Evolutionary conservation across 441 rosid genomes (phyloP).

Genomic region (Pelargonium citronellum): DNA sequence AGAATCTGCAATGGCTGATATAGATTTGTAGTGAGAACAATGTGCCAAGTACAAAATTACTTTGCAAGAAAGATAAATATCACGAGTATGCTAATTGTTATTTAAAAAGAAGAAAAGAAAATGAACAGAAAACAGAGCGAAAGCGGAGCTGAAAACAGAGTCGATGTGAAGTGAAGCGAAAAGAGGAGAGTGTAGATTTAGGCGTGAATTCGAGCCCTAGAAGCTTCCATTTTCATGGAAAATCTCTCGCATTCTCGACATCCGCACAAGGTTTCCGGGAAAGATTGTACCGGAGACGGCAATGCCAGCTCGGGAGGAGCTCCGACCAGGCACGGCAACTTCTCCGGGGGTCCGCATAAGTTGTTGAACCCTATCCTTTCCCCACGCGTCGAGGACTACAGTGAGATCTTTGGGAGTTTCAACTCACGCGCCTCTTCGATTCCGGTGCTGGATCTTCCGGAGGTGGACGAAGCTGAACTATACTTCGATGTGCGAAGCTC

Average conservation of each 20-base stretch:
- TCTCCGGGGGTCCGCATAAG: too few relatives aligned
- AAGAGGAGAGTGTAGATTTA: neutral
- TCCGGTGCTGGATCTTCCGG: conserved; percentile 1
- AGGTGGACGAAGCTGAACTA: neutral
- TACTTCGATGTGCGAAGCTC: neutral
- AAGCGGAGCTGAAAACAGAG: too few relatives aligned
- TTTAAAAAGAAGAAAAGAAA: too few relatives aligned
- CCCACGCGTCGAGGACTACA: neutral
- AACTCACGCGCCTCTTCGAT: neutral
- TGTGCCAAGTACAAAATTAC: too few relatives aligned
- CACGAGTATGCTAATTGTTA: too few relatives aligned
- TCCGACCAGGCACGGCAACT: too few relatives aligned
- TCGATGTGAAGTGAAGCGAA: too few relatives aligned
- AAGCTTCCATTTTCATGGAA: neutral
- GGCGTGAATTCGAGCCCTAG: neutral
- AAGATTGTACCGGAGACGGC: neutral
- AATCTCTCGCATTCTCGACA: neutral
- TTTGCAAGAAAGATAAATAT: too few relatives aligned
- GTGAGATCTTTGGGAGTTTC: conserved; percentile 1
- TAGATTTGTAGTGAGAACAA: too few relatives aligned
- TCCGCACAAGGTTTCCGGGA: neutral
- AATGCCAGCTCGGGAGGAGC: too few relatives aligned
- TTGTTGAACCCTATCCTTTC: neutral
- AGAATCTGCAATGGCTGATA: too few relatives aligned
- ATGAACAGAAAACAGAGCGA: too few relatives aligned